Conservation (phyloP, 768 basidiomycete genomes). For the Psilocybe sp. region DNA sequence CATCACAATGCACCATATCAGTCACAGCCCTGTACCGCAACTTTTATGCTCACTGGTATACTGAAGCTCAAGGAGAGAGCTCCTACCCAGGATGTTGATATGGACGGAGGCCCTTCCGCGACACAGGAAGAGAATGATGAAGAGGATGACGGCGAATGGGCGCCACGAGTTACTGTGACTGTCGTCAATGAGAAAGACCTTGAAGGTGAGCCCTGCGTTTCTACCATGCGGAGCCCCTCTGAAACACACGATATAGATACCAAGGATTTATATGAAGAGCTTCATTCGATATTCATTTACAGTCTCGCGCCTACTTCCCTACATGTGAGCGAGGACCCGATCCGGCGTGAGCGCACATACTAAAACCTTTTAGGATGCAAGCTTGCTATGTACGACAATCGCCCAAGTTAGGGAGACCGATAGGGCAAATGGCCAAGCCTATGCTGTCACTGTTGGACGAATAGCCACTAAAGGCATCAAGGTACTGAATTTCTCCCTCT, state of each 20-base stretch:
- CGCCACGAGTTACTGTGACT: conserved; percentile 46
- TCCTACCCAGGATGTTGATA: conserved; percentile 17
- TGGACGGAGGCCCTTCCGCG: conserved; percentile 15
- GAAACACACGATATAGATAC: conserved; percentile 37
- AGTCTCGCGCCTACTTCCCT: conserved; percentile 66
- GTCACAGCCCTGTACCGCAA: conserved; percentile 52
- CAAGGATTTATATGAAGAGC: conserved; percentile 46
- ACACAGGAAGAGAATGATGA: conserved; percentile 24
- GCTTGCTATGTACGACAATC: conserved; percentile 38
- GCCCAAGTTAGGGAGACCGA: conserved; percentile 39
- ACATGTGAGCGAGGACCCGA: conserved; percentile 38
- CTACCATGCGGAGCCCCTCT: background rate
- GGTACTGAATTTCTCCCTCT: conserved; percentile 25
- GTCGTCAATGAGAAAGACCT: conserved; percentile 65
- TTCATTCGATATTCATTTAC: conserved; percentile 67
- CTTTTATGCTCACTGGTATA: conserved; percentile 69
- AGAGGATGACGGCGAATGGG: conserved; percentile 39
- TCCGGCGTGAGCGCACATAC: background rate
- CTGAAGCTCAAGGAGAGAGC: conserved; percentile 7
- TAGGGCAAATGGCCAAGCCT: conserved; percentile 37
- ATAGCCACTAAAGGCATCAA: conserved; percentile 37
- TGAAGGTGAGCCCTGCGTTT: conserved; percentile 45
- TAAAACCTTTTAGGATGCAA: conserved; percentile 36
- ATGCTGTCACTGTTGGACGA: conserved; percentile 43
- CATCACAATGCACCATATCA: conserved; percentile 42